Evolutionary conservation across 441 rosid species (phyloP).

Genomic region (Syzygium malaccense): DNA sequence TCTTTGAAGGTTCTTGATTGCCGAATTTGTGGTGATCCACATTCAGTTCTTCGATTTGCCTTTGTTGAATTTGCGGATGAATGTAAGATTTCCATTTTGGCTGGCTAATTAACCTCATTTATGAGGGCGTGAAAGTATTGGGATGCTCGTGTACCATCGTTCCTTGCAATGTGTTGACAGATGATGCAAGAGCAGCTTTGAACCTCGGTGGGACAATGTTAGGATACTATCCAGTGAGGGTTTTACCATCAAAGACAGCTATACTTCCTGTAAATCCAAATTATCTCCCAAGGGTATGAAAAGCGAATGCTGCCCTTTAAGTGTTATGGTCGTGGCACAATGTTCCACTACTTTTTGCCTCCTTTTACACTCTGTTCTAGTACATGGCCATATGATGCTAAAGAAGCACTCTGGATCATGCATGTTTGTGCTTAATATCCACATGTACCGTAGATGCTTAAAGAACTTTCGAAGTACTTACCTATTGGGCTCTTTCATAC

Average conservation of each 20-base stretch:
- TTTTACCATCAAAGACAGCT: conserved; percentile 76
- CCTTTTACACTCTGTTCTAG: not conserved
- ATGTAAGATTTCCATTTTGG: conserved; percentile 30
- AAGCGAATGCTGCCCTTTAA: not conserved
- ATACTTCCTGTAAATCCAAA: conserved; percentile 79
- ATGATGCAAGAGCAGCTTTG: conserved; percentile 52
- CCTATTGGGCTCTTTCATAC: not conserved
- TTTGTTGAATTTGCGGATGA: conserved; percentile 71
- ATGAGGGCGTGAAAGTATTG: not conserved
- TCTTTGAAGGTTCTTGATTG: conserved; percentile 64
- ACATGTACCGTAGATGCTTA: not conserved
- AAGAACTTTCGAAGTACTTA: not conserved
- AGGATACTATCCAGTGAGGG: conserved; percentile 62
- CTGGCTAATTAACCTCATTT: not conserved
- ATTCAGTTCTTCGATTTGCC: conserved; percentile 74
- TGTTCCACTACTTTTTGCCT: not conserved
- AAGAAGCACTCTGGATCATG: not conserved
- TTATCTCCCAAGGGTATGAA: conserved; percentile 60
- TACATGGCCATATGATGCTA: not conserved
- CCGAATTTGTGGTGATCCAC: conserved; percentile 70
- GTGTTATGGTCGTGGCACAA: not conserved
- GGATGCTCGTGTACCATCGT: not conserved
- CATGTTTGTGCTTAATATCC: not conserved
- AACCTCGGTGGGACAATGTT: conserved; percentile 59
- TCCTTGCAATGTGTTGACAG: conserved; percentile 21